Conservation (phyloP, 345 rosid genomes). For the Salix caprea region DNA sequence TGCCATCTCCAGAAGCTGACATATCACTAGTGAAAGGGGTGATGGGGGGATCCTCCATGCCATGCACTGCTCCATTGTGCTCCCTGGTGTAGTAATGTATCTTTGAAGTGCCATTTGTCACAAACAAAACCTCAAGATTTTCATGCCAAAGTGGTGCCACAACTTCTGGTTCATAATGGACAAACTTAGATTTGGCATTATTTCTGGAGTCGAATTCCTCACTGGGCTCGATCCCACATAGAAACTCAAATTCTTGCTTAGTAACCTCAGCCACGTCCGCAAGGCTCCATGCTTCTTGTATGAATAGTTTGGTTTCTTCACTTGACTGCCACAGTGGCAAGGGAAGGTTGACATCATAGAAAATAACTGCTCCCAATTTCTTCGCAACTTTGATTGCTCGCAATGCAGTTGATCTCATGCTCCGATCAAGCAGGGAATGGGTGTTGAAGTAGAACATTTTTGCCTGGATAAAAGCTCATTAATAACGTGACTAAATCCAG, state of each 20-base stretch:
- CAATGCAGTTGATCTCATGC: conserved; percentile 63
- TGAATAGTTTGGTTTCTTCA: conserved; percentile 63
- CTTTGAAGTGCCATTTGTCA: conserved; percentile 88
- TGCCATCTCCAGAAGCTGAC: conserved; percentile 95
- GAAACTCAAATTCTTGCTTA: conserved; percentile 86
- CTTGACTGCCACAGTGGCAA: conserved; percentile 75
- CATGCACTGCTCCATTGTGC: conserved; percentile 63
- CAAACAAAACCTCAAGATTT: conserved; percentile 69
- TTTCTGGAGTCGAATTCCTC: conserved; percentile 71
- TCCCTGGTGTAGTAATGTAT: conserved; percentile 82
- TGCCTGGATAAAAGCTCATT: conserved; percentile 46
- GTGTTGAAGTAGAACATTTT: conserved; percentile 85
- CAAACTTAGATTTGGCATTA: conserved; percentile 60
- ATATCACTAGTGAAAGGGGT: conserved; percentile 75
- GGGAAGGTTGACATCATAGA: conserved; percentile 82
- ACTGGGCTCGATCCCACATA: conserved; percentile 57
- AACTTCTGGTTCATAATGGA: conserved; percentile 60
- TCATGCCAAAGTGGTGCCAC: conserved; percentile 77
- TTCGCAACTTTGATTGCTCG: conserved; percentile 68
- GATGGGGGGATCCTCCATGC: conserved; percentile 78
- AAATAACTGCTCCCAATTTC: conserved; percentile 63
- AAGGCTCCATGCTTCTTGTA: conserved; percentile 67
- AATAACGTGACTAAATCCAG: conserved; percentile 9
- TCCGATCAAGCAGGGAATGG: conserved; percentile 69
- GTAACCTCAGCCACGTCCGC: conserved; percentile 76